Evolutionary conservation across 2,329 filamentous ascomycete genomes (phyloP), one percentile per base, ranked within the genome.

Genomic region (Pseudopithomyces chartarum): DNA sequence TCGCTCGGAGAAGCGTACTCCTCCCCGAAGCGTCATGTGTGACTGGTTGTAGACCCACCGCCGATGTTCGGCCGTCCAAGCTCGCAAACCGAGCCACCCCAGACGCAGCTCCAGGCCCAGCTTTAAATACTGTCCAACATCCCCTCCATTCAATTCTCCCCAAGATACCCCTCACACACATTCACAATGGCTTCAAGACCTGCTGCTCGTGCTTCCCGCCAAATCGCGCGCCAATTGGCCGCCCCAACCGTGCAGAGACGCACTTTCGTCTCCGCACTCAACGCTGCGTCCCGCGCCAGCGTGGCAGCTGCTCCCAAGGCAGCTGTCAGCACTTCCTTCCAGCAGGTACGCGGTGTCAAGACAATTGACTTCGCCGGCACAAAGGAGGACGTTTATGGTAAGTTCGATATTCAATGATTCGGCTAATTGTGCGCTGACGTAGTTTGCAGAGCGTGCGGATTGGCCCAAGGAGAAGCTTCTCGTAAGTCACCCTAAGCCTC

Each of bases 391-490:
- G 95, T 99, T 78, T 97, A 91, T 78, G 92, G 92, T 96, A 81
- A 72, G 85, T 74, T 53, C 56, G 12, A 15, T 11, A 29, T 34
- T n/a, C 22, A 33, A 29, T 29, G 23, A 42, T 17, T 40, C 8
- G 60, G 61, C 62, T 32, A 52, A 53, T 44, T 10, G 23, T 6
- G 40, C 34, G 34, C 54, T 52, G 47, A 56, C 54, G 38, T 17
- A 26, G 20, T 63, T 44, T 71, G 60, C 73, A 95, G 95, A 99
- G 88, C 93, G 95, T 83, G 91, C 87, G 78, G 95, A 99, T 85
- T 99, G 95, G 95, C 95, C 95, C 69, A 88, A 90, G 80, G 94
- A 97, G 86, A 98, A 97, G 90, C 92, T 99, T 78, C 84, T 95
- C 78, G 91, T 95, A 82, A 84, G 88, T 86, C 73, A 78, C 58